Conservation (phyloP, 192 early-diverging fungal genomes). For the Podochytrium sp. region DNA sequence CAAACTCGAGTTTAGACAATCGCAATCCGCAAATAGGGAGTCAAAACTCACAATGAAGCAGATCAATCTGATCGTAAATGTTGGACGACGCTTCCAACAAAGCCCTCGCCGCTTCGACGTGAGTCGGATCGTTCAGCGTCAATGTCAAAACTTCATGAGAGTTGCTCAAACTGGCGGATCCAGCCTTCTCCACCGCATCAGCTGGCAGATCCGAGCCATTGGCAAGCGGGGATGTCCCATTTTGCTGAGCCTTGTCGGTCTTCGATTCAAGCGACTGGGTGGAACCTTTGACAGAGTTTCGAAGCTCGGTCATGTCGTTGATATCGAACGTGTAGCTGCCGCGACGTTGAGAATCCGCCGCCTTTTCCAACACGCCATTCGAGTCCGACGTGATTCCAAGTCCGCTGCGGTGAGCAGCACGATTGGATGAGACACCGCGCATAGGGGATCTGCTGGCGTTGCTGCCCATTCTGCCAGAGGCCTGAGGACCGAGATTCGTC, state of each 20-base stretch:
- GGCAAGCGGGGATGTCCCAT: neutral
- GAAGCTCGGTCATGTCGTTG: constrained; percentile 8
- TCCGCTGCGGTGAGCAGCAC: neutral
- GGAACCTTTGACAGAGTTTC: neutral
- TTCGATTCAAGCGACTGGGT: neutral
- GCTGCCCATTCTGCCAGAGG: neutral
- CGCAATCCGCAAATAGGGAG: neutral
- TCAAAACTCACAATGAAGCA: constrained; percentile 64
- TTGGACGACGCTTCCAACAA: constrained; percentile 67
- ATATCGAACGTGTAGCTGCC: constrained; percentile 29
- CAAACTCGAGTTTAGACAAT: neutral
- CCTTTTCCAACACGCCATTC: neutral
- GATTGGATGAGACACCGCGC: constrained; percentile 11
- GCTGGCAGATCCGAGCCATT: too few relatives aligned
- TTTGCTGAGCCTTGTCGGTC: neutral
- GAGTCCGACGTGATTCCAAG: constrained; percentile 12
- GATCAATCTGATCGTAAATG: constrained; percentile 81
- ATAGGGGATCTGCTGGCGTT: constrained; percentile 5
- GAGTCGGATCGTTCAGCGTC: constrained; percentile 68
- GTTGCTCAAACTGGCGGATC: neutral
- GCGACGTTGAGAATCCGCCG: neutral
- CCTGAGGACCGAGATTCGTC: constrained; percentile 25
- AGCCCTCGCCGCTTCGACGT: constrained; percentile 60
- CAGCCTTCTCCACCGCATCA: neutral
- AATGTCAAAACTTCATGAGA: constrained; percentile 51